Evolutionary conservation across 2,329 filamentous ascomycete genomes (phyloP), one percentile per base, ranked within the genome.

Genomic region (Monosporascus sp.): DNA sequence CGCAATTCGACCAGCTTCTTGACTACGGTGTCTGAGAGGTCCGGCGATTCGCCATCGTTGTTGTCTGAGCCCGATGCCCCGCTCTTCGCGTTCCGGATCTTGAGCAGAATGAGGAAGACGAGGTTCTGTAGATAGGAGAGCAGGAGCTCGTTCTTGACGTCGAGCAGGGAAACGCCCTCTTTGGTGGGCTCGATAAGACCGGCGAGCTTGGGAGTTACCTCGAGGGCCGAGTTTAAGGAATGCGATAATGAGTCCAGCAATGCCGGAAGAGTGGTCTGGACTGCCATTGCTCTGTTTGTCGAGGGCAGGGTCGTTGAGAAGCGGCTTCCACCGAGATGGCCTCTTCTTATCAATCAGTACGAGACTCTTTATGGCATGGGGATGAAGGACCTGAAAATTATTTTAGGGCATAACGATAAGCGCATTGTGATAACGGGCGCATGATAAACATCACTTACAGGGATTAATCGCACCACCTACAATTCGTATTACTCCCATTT

Each of bases 131-230:
- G 79, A 72, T 99, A 99, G 4, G 93, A 93, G 40, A 99, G 85
- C 19, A 99, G 85, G n/a, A 99, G 81, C 69, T 99, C 94, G 73
- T 95, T 97, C 76, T 99, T 99, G 59, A 90, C 85, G 68, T 97
- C 91, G 65, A 99, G 86, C 1, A 99, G 84, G 0, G 94, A 97
- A 54, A 99, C 94, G 66, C 94, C 93, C 64, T 96, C 85, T 59
- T 86, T 80, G 1, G 89, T 87, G n/a, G 89, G 83, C 48, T 87
- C 76, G 55, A 95, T 81, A 20, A 41, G 5, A 16, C 77, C 70
- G n/a, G 78, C 69, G 19, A 84, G 69, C 48, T 82, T 82, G 0
- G 87, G 83, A 0, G 86, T 79, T 6, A 86, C 84, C 54, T 91
- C 84, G 46, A 87, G 78, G 0, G 88, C 84, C 0, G 85, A 80